Evolutionary conservation across 2,329 filamentous ascomycete genomes (phyloP).

Genomic region (Nakataea oryzae): DNA sequence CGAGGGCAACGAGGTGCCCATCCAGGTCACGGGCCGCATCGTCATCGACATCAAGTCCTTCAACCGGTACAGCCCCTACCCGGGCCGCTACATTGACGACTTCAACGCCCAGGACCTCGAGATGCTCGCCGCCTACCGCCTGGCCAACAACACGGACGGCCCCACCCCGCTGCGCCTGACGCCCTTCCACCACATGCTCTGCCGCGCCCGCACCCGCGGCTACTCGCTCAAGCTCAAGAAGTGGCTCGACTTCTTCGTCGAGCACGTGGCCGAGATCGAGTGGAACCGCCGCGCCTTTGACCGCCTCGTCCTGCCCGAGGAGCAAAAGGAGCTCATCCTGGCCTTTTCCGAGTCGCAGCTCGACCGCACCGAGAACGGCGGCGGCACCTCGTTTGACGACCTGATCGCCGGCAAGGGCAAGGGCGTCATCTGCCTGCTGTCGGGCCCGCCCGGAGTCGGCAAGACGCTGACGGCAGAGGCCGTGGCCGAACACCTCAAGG

Average conservation of each 20-base stretch:
- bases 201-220: slow-evolving; percentile 25
- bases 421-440: slow-evolving; percentile 24
- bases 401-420: slow-evolving; percentile 41
- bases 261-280: slow-evolving; percentile 29
- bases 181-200: slow-evolving; percentile 22
- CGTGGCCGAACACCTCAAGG: slow-evolving; percentile 36
- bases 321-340: slow-evolving; percentile 39
- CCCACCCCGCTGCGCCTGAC: slow-evolving; percentile 16
- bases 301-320: slow-evolving; percentile 34
- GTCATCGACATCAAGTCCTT: slow-evolving; percentile 27
- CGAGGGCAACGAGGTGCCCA: slow-evolving; percentile 19
- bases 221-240: slow-evolving; percentile 37
- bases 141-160: slow-evolving; percentile 9
- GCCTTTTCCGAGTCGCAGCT: slow-evolving; percentile 38
- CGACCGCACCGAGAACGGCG: slow-evolving; percentile 16
- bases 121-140: slow-evolving; percentile 15
- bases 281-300: slow-evolving; percentile 39
- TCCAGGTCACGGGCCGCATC: slow-evolving; percentile 23
- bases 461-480: slow-evolving; percentile 32
- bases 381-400: slow-evolving; percentile 29
- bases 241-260: slow-evolving; percentile 39
- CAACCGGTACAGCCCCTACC: slow-evolving; percentile 22
- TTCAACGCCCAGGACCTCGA: slow-evolving; percentile 22
- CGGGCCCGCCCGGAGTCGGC: slow-evolving; percentile 22
- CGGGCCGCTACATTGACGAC: slow-evolving; percentile 17